Evolutionary conservation across 2,329 filamentous ascomycete species (phyloP).

Genomic region (Didymella sp.): DNA sequence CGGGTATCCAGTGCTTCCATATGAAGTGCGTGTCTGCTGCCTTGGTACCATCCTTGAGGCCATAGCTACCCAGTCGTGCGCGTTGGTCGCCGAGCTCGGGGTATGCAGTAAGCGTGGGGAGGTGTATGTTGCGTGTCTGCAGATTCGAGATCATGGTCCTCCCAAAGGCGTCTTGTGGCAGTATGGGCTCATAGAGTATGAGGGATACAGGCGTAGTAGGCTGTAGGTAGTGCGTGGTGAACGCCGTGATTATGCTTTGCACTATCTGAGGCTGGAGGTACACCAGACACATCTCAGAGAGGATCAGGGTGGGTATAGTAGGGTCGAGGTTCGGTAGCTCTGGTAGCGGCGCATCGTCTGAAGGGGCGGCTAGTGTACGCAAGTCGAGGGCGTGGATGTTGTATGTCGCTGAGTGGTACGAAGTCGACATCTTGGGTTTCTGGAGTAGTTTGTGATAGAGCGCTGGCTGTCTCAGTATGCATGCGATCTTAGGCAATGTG

Average conservation of each 20-base stretch:
- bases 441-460: slow-evolving; percentile 39
- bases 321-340: slow-evolving; percentile 56
- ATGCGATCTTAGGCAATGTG: slow-evolving; percentile 68
- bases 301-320: slow-evolving; percentile 77
- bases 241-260: slow-evolving; percentile 62
- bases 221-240: slow-evolving; percentile 48
- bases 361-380: slow-evolving; percentile 59
- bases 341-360: slow-evolving; percentile 29
- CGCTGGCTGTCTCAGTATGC: slow-evolving; percentile 45
- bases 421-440: slow-evolving; percentile 39
- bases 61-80: slow-evolving; percentile 68
- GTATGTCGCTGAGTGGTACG: slow-evolving; percentile 59
- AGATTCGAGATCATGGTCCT: slow-evolving; percentile 92
- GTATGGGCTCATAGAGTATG: slow-evolving; percentile 88
- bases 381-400: slow-evolving; percentile 70
- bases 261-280: slow-evolving; percentile 77
- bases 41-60: slow-evolving; percentile 65
- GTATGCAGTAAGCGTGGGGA: slow-evolving; percentile 82
- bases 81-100: slow-evolving; percentile 72
- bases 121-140: slow-evolving; percentile 77
- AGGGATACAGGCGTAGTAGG: slow-evolving; percentile 62
- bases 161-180: slow-evolving; percentile 84
- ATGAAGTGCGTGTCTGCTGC: slow-evolving; percentile 71
- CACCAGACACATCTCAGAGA: slow-evolving; percentile 95
- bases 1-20: slow-evolving; percentile 76